Evolutionary conservation across 1,284 basidiomycete genomes (phyloP), one percentile per base, ranked within the genome.

Genomic region (Xerocomus amazonicus): DNA sequence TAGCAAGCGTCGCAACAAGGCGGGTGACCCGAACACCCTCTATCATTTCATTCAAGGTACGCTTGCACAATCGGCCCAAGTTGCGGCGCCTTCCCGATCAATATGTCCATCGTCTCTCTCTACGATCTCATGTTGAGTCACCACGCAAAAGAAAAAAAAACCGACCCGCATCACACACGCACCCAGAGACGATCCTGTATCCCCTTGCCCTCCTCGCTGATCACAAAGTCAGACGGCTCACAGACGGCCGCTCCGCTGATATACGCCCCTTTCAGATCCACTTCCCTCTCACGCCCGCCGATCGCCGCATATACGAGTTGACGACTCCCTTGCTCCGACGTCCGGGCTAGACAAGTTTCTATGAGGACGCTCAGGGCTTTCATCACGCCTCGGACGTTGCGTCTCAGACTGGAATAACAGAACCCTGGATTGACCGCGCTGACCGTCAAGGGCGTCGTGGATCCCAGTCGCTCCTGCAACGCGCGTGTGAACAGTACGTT

Each of bases 371-470:
- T 58, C 13, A 36, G 0, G 8, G 51, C 3, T 1, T 7, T 59
- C 45, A 12, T 56, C 4, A 47, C 36, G 4, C 39, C 32, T 61
- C 23, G 28, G 61, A 54, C 0, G 10, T 31, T 12, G 28, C 70
- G 66, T 2, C 63, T 60, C 4, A 82, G 56, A 13, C 66, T 63
- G 8, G 79, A 77, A 41, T 61, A 47, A 60, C 79, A 81, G 52
- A 68, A 75, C 0, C 79, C 78, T 6, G 36, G 79, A 42, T 72
- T 71, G 33, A 75, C 70, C 13, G 70, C 39, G 23, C 72, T 69
- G 14, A 77, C 58, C 0, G 70, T 62, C 35, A 70, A 52, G 1
- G 67, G 60, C 2, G 39, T 53, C 28, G 50, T 50, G 3, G 52
- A 50, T 26, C 48, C 44, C 31, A 63, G 13, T n/a, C 44, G 43